These are phyloP conservation scores for Didymella sp. DNA, from an alignment of 2,329 filamentous ascomycete species.

Conservation along the genomic window DNA sequence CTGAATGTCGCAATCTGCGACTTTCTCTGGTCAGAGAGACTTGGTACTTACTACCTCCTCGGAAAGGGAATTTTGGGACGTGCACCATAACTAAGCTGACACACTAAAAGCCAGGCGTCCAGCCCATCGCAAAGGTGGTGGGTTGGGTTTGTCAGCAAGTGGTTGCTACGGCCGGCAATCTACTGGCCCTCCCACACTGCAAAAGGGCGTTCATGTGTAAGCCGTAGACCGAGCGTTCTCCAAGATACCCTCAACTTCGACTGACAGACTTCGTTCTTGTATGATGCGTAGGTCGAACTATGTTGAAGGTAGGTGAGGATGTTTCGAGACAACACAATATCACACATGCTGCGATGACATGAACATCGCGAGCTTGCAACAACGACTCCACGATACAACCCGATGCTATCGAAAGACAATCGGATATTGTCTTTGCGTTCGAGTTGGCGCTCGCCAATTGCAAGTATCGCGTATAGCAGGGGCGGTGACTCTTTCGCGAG, in stretches of 20 bases:
- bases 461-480: conserved; percentile 59
- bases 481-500: conserved; percentile 56
- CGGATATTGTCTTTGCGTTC: conserved; percentile 54
- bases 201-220: background rate
- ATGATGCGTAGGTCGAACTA: too few relatives aligned
- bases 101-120: conserved; percentile 1
- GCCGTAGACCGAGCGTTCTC: background rate
- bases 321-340: conserved; percentile 64
- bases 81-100: background rate
- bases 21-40: background rate
- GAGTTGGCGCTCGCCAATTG: conserved; percentile 60
- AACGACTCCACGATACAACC: conserved; percentile 61
- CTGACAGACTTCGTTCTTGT: too few relatives aligned
- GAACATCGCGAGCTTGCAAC: conserved; percentile 56
- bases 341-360: conserved; percentile 61
- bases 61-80: conserved; percentile 8
- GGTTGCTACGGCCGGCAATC: background rate
- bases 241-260: too few relatives aligned
- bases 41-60: background rate
- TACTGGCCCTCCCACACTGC: background rate
- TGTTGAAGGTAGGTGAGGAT: too few relatives aligned
- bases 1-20: background rate
- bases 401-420: conserved; percentile 55
- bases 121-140: background rate
- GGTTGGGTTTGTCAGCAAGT: conserved; percentile 7